Conservation (phyloP, 257 asterid genomes). For the Rehmannia glutinosa region DNA sequence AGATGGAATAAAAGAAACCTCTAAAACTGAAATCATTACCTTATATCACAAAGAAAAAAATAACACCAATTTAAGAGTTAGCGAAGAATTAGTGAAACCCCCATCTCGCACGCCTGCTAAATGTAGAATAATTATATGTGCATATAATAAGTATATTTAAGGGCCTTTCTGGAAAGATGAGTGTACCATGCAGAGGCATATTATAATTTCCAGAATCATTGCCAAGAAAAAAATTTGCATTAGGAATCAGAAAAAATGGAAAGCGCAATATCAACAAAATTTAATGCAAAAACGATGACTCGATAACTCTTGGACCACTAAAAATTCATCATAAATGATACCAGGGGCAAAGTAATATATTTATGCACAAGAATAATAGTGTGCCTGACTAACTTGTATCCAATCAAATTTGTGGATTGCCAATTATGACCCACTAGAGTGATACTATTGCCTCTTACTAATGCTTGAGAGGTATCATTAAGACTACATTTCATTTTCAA, state of each 20-base stretch:
- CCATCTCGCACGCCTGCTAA: too few relatives aligned
- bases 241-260: neutral
- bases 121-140: too few relatives aligned
- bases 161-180: too few relatives aligned
- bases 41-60: too few relatives aligned
- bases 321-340: slow-evolving; percentile 1
- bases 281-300: slow-evolving; percentile 4
- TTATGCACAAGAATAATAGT: neutral
- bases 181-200: neutral
- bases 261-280: neutral
- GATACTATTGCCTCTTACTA: neutral
- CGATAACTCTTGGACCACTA: slow-evolving; percentile 14
- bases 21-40: too few relatives aligned
- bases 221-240: neutral
- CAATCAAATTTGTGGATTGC: slow-evolving; percentile 23
- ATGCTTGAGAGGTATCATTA: too few relatives aligned
- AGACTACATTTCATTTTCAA: slow-evolving; percentile 1
- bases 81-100: too few relatives aligned
- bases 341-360: neutral
- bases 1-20: too few relatives aligned
- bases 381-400: neutral
- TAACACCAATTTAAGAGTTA: too few relatives aligned
- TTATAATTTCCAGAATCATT: neutral
- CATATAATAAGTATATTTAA: too few relatives aligned
- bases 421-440: slow-evolving; percentile 7